phyloP scores from a whole-genome alignment of 305 asterid genomes.

The Solanum aculeatissimum region DNA sequence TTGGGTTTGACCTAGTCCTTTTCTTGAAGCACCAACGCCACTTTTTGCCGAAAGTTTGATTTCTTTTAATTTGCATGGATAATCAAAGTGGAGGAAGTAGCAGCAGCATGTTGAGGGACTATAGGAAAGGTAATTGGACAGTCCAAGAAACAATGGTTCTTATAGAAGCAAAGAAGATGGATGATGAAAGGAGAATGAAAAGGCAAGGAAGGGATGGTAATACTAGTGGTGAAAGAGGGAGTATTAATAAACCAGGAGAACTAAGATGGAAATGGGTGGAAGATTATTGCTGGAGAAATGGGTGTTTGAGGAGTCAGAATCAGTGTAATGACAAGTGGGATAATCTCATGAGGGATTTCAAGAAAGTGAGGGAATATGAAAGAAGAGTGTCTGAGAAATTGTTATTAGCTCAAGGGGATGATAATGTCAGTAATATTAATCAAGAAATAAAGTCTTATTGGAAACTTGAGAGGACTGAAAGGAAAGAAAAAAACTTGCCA shows the following conservation, averaged over 20 bases:
- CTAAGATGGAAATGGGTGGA: conserved; percentile 97
- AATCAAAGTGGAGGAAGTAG: conserved; percentile 17
- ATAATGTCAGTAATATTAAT: neutral
- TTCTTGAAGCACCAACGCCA: neutral
- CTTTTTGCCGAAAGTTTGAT: neutral
- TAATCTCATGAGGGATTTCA: conserved; percentile 91
- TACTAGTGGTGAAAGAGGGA: neutral
- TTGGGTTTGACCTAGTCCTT: neutral
- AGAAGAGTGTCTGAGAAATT: conserved; percentile 13
- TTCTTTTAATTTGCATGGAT: neutral
- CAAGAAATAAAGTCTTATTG: conserved; percentile 39
- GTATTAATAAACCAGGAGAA: conserved; percentile 56
- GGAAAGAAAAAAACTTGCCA: conserved; percentile 66
- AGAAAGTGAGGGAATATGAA: conserved; percentile 73
- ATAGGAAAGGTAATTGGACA: conserved; percentile 95
- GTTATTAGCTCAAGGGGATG: neutral
- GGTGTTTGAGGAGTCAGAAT: conserved; percentile 77
- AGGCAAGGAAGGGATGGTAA: conserved; percentile 24
- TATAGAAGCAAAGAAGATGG: conserved; percentile 83
- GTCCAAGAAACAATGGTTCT: conserved; percentile 71
- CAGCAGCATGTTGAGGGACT: conserved; percentile 33
- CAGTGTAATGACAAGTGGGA: conserved; percentile 98
- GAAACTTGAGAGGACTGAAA: conserved; percentile 63
- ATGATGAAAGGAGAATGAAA: conserved; percentile 63
- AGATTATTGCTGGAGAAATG: conserved; percentile 77